Evolutionary conservation across 116 monocot species (phyloP).

Genomic region (Trichopus zeylanicus): DNA sequence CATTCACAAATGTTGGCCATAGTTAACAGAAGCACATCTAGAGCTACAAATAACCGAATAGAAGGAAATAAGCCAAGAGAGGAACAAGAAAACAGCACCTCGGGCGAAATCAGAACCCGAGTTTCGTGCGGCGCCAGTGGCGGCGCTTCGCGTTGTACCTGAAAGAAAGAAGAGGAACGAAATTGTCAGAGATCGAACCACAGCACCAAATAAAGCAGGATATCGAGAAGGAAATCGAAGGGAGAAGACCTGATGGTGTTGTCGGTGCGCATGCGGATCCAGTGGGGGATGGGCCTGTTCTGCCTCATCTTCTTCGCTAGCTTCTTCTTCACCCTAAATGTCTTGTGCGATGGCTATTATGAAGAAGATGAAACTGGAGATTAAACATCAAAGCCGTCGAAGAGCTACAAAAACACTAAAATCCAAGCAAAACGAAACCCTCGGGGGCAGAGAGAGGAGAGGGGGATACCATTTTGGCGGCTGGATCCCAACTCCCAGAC

Average conservation of each 20-base stretch:
- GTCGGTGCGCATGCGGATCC: constrained; percentile 52
- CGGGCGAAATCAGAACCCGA: constrained; percentile 37
- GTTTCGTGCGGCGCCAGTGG: constrained; percentile 86
- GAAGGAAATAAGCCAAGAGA: not conserved
- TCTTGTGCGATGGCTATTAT: constrained; percentile 19
- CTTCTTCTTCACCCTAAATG: constrained; percentile 9
- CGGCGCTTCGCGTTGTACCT: constrained; percentile 83
- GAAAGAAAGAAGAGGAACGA: too few relatives aligned
- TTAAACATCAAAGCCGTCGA: not conserved
- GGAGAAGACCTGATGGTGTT: constrained; percentile 35
- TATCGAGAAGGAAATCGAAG: not conserved
- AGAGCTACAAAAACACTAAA: not conserved
- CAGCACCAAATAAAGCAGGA: not conserved
- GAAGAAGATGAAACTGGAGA: not conserved
- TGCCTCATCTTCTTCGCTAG: constrained; percentile 20
- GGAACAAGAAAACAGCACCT: not conserved
- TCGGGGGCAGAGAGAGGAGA: not conserved
- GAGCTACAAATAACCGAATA: constrained; percentile 1
- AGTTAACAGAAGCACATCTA: not conserved
- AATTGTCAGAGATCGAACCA: not conserved
- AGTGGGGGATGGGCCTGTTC: constrained; percentile 46
- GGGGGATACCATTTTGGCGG: constrained; percentile 11
- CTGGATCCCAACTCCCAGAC: too few relatives aligned
- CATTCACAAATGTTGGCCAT: not conserved
- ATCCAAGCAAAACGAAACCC: not conserved